Conservation (phyloP, 148 eudicot genomes). For the Pharnaceum exiguum region DNA sequence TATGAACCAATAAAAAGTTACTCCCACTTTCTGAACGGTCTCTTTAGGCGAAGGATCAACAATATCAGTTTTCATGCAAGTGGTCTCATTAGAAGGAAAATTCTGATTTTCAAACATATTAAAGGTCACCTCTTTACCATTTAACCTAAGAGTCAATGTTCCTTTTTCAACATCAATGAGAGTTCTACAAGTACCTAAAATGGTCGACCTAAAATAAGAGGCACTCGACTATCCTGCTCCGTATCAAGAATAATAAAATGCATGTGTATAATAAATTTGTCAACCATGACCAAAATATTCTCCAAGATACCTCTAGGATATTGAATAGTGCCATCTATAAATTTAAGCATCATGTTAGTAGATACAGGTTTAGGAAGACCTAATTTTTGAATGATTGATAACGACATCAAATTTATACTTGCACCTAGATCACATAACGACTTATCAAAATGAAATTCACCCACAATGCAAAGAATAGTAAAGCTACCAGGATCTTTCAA, state of each 20-base stretch:
- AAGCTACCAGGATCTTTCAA: conserved; percentile 2
- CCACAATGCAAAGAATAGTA: background rate
- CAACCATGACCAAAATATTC: background rate
- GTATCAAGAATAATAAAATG: conserved; percentile 1
- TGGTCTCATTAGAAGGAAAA: too few species aligned
- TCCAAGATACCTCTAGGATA: background rate
- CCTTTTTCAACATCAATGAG: too few species aligned
- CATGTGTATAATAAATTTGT: background rate
- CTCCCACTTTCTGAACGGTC: too few species aligned
- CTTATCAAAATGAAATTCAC: background rate
- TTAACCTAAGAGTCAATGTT: too few species aligned
- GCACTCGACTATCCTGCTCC: conserved; percentile 6
- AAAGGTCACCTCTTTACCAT: too few species aligned
- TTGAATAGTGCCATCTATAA: background rate
- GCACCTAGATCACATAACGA: conserved; percentile 5
- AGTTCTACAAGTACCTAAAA: too few species aligned
- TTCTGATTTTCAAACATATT: too few species aligned
- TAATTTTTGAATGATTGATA: conserved; percentile 1
- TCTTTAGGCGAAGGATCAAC: too few species aligned
- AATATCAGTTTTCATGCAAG: too few species aligned
- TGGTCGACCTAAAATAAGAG: too few species aligned
- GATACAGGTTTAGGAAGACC: background rate
- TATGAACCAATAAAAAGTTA: too few species aligned
- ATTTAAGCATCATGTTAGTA: background rate
- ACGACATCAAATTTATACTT: conserved; percentile 6